Evolutionary conservation across 1,139 yeast species (phyloP).

Genomic region (Yamadazyma dendronema): DNA sequence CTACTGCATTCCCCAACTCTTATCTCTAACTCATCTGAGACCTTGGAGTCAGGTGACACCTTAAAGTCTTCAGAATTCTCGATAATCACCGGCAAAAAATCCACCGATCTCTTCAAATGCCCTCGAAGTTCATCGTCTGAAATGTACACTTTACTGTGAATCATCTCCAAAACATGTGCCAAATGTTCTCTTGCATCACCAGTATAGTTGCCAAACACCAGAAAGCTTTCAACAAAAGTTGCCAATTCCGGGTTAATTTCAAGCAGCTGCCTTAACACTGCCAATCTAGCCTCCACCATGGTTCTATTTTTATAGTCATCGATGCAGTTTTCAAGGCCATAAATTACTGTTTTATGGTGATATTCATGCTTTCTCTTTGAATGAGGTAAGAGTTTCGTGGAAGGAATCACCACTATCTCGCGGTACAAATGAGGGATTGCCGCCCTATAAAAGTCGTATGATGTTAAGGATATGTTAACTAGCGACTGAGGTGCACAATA

Average conservation of each 20-base stretch:
- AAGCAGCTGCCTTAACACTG: conserved; percentile 26
- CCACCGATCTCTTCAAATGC: conserved; percentile 10
- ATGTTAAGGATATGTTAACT: conserved; percentile 36
- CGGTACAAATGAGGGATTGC: conserved; percentile 31
- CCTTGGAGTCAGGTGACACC: conserved; percentile 3
- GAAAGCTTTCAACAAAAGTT: conserved; percentile 22
- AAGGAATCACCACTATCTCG: conserved; percentile 24
- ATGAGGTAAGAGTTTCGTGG: conserved; percentile 20
- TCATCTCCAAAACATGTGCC: conserved; percentile 2
- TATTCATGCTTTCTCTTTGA: conserved; percentile 20
- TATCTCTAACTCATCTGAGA: conserved; percentile 12
- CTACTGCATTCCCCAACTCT: conserved; percentile 1
- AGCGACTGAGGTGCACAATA: conserved; percentile 36
- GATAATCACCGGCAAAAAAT: not conserved
- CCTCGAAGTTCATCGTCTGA: conserved; percentile 8
- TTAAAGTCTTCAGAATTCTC: not conserved
- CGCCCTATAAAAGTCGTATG: conserved; percentile 35
- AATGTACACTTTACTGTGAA: conserved; percentile 9
- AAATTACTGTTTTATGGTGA: conserved; percentile 23
- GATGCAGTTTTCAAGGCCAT: conserved; percentile 9
- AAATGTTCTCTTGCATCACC: conserved; percentile 9
- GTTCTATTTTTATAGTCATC: conserved; percentile 11
- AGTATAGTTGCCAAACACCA: conserved; percentile 23
- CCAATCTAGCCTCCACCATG: conserved; percentile 31
- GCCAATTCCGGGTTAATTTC: conserved; percentile 27